These are phyloP conservation scores for Fusarium sp. DNA, from an alignment of 2,329 filamentous ascomycete genomes.

Conservation along the genomic window DNA sequence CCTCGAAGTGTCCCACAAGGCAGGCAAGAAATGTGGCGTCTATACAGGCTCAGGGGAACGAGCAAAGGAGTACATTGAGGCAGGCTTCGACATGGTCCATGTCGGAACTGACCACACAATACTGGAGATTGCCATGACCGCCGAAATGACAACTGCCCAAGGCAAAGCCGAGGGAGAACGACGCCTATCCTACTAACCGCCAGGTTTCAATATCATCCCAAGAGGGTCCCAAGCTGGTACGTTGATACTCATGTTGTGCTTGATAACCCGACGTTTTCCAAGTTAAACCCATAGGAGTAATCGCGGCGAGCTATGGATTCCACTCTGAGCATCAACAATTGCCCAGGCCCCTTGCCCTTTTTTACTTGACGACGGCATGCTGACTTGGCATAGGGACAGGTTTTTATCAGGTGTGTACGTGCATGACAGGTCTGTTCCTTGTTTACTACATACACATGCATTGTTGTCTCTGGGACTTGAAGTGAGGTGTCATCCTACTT, in stretches of 20 bases:
- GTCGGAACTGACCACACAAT: conserved; percentile 13
- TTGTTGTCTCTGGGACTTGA: not conserved
- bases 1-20: not conserved
- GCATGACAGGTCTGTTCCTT: not conserved
- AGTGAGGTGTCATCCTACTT: not conserved
- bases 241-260: not conserved
- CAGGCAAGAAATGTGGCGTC: conserved; percentile 22
- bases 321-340: not conserved
- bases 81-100: conserved; percentile 22
- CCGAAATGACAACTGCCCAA: conserved; percentile 7
- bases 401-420: not conserved
- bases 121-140: conserved; percentile 3
- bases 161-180: not conserved
- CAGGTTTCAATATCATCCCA: too few relatives aligned
- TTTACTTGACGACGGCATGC: not conserved
- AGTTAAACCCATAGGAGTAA: not conserved
- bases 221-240: not conserved
- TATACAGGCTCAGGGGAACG: conserved; percentile 9
- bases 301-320: not conserved
- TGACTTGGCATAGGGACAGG: not conserved
- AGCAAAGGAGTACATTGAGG: conserved; percentile 12
- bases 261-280: not conserved
- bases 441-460: not conserved
- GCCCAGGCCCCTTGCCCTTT: not conserved
- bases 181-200: not conserved